Evolutionary conservation across 148 eudicot genomes (phyloP), one percentile per base, ranked within the genome.

Genomic region (Vaccinium macrocarpon): DNA sequence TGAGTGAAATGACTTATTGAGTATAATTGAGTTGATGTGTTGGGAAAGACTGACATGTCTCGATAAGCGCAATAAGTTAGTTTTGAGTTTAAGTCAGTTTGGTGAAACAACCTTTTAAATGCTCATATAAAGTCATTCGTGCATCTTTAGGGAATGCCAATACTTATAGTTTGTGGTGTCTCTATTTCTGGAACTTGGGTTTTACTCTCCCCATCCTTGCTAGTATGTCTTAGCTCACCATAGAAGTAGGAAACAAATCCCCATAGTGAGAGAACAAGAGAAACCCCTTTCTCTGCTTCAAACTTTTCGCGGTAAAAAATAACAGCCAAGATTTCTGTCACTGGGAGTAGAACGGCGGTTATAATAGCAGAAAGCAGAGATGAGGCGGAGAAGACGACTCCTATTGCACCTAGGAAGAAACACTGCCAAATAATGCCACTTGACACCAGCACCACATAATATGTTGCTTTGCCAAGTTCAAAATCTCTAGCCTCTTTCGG

Each of bases 191-290:
- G 21, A 74, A 18, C 6, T 6, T 38, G 77, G 42, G 51, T 74
- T 42, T 42, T 25, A 19, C 21, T 74, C 0, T 42, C 19, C 25
- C 42, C 46, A 42, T 42, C 49, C 1, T 74, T 32, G 21, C 49
- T 15, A 2, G 3, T 35, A 72, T 19, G 23, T 73, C 19, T 73
- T 38, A 38, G 21, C 50, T 73, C 77, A 35, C 50, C 77, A 38
- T 73, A 73, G 81, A 92, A 91, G 83, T 89, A 94, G 7, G 97
- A 94, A 42, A 87, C 81, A 79, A 94, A 94, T 29, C 97, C 97
- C 95, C 97, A 94, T 15, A 92, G 85, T 0, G 92, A 92, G 6
- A 94, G 93, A 18, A 85, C 85, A 35, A 94, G 90, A 38, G 97
- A 88, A n/a, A 92, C 87, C 5, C 91, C 95, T 76, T 94, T 94